Base-by-base conservation (phyloP, 768 basidiomycete species). In the Boletellus emodensis region DNA sequence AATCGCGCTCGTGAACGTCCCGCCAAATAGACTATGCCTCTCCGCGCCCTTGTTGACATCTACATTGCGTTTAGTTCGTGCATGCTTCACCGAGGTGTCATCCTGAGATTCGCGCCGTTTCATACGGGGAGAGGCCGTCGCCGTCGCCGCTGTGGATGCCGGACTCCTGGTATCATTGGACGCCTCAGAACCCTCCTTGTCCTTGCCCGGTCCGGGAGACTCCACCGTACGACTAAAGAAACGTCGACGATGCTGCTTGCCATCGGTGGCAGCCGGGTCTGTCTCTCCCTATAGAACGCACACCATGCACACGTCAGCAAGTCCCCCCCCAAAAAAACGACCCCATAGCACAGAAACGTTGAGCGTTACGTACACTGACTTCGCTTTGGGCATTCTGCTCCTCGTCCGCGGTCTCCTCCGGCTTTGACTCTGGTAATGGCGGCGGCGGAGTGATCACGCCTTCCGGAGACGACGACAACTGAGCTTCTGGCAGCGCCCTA, bases 21-120 rank as follows among this genome's bases (percentile, higher is more conserved):
- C 77, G 13, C 88, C 89, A 61, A 96, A 95, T 60, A 95, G 83
- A 60, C 91, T 93, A 53, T 89, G 66, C n/a, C 89, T 73, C 37
- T 88, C 85, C 4, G 71, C 60, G 12, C 64, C 61, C 47, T 71
- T 75, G 55, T 68, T 55, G 10, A 58, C 71, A 45, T 87, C 85
- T 14, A 71, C 41, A 52, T 76, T 77, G 53, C 75, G 78, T 67
- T 80, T 84, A 15, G 64, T 53, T 50, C 80, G 75, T 20, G 72
- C 63, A 28, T 75, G 74, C 45, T 75, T 64, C 47, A 61, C 62
- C 41, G 54, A 17, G 40, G 53, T 36, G 7, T 67, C 71, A 8
- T 68, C 70, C 9, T 57, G 47, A 10, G 60, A 61, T 13, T 54
- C 60, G 15, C 55, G 55, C 28, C 58, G 68, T 41, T 44, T 49